Evolutionary conservation across 192 early-diverging fungal genomes (phyloP), one percentile per base, ranked within the genome.

Genomic region (Podila verticillata): DNA sequence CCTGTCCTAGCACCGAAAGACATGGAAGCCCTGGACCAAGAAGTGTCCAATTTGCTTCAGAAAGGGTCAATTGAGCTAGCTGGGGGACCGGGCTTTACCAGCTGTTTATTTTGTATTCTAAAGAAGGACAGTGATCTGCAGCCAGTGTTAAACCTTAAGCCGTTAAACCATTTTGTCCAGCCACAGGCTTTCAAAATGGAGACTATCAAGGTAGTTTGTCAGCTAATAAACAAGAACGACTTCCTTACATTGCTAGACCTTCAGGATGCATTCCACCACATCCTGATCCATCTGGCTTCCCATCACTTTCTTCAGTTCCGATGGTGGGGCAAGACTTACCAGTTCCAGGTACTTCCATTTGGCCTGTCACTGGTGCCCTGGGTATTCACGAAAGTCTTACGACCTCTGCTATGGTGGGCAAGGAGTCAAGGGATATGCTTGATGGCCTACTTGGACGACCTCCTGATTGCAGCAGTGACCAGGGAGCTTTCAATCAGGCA

Each of bases 401-500:
- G 0, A n/a, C n/a, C n/a, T n/a, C n/a, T n/a, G n/a, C n/a, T n/a
- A n/a, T n/a, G n/a, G n/a, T n/a, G n/a, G n/a, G n/a, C n/a, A n/a
- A n/a, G n/a, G n/a, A 66, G 66, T 1, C 9, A 48, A 9, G 79
- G 79, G 7, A 82, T 74, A 22, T 32, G 79, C 5, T 57, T 82
- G 7, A 48, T 72, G 15, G 72, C 72, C 6, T 82, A 82, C 35
- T 57, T 82, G 26, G 80, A 82, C 80, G 71, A 82, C 35, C 57
- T 82, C 2, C 34, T 81, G 35, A 73, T 72, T 9, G 36, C 48
- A 2, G 66, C 66, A 22, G 32, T 22, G 22, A 57, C 63, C 0
- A 19, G 32, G 34, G 7, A 57, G n/a, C 60, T 54, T 26, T 34
- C 65, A 29, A 8, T 2, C 9, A 3, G 32, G 26, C 34, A 34